Evolutionary conservation across 2,329 filamentous ascomycete species (phyloP), one percentile per base, ranked within the genome.

Genomic region (Exophiala spinifera): DNA sequence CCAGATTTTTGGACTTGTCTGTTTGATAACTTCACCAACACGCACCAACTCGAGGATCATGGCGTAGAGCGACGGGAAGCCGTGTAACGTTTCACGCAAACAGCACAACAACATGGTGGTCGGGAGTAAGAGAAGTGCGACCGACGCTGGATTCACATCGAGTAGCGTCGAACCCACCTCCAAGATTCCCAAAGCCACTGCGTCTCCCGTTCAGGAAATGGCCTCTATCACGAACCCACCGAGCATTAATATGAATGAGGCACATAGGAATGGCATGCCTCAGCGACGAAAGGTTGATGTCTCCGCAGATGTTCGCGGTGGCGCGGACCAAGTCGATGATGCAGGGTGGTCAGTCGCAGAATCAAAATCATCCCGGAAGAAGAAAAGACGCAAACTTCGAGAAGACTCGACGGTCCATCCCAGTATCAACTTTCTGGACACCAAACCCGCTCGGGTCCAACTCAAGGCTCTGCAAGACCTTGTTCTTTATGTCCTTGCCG

Each of bases 401-500:
- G 36, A 46, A 31, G 49, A 51, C 14, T 4, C 47, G 11, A 17
- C 45, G 7, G 39, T 31, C 19, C 17, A 49, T 4, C 55, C 57
- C 31, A 54, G 55, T 33, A 55, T 60, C 43, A 46, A 34, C 39
- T 60, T 57, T 45, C 46, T 48, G n/a, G 25, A 55, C n/a, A 36
- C 39, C n/a, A 56, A 39, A 39, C 55, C 57, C 43, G 49, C 49
- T 6, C 55, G 52, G 19, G 43, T 85, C 54, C 81, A 79, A 48
- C 76, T 85, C 50, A 71, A 74, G 45, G 81, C 85, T 61, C 66
- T 86, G 15, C 83, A 85, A 63, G 72, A 75, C 17, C 69, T 86
- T 25, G 72, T 79, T 8, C 72, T 86, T 20, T 85, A 85, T 67
- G 72, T 83, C 57, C 76, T 86, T 51, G 79, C 81, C n/a, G 82